Evolutionary conservation across 331 rosid species (phyloP).

Genomic region (Acacia concinna): DNA sequence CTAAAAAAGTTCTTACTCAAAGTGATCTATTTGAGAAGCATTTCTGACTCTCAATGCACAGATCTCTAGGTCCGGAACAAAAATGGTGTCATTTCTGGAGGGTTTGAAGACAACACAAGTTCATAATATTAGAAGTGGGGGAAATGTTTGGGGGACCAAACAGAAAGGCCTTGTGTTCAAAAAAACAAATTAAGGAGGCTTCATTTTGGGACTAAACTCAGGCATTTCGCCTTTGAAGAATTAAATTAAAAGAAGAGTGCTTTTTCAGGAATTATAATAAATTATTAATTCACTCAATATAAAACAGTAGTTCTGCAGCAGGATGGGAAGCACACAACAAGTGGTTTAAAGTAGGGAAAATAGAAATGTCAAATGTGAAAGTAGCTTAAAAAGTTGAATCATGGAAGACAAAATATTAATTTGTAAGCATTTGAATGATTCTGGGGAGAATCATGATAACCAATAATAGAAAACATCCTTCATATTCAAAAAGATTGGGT

Average conservation of each 20-base stretch:
- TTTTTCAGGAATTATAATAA: not conserved
- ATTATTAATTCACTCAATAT: not conserved
- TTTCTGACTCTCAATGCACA: not conserved
- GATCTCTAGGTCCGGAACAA: not conserved
- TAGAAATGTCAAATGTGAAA: not conserved
- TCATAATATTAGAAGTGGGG: not conserved
- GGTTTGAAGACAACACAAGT: not conserved
- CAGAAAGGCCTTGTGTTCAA: not conserved
- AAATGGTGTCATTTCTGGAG: not conserved
- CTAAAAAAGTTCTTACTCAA: not conserved
- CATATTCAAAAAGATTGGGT: conserved; percentile 12
- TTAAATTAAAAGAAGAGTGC: not conserved
- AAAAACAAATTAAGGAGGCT: not conserved
- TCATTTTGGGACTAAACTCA: not conserved
- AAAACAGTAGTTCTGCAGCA: not conserved
- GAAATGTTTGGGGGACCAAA: not conserved
- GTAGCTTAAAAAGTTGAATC: not conserved
- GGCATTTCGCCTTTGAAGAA: not conserved
- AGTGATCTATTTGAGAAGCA: not conserved
- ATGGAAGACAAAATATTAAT: not conserved
- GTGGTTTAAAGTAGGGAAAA: not conserved
- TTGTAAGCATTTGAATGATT: not conserved
- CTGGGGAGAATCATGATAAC: conserved; percentile 7
- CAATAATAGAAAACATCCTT: not conserved
- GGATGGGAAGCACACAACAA: not conserved